Percentiles rank a stretch among this genome's conserved stretches.
phyloP scores from a whole-genome alignment of 345 rosid species.

The Triadica sebifera region DNA sequence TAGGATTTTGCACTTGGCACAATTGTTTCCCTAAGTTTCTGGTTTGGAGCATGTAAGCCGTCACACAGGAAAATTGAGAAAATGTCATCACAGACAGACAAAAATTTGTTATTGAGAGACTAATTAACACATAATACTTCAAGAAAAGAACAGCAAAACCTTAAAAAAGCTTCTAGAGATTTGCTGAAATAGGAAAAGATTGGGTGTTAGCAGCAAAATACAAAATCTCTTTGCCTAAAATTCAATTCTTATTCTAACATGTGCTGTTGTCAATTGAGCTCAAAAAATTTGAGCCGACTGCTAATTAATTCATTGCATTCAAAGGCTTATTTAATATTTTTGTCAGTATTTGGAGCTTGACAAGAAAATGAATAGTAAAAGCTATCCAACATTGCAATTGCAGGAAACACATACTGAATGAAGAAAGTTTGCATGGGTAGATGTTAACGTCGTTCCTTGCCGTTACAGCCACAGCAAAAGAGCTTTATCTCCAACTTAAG shows the following conservation, averaged over 20 bases:
- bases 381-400: neutral
- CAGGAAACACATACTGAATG: neutral
- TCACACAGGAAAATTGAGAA: constrained; percentile 19
- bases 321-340: neutral
- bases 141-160: constrained; percentile 7
- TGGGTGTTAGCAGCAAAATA: neutral
- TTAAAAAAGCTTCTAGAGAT: neutral
- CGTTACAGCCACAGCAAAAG: neutral
- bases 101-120: neutral
- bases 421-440: neutral
- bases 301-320: neutral
- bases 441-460: neutral
- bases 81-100: neutral
- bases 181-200: neutral
- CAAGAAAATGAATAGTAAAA: neutral
- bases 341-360: neutral
- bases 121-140: neutral
- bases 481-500: neutral
- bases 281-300: neutral
- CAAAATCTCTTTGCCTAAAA: neutral
- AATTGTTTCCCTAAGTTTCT: constrained; percentile 78
- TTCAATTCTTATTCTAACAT: neutral
- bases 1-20: constrained; percentile 97
- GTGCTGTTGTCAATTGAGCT: neutral
- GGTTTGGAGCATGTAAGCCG: constrained; percentile 94